A percentile compares a stretch with the other conserved stretches of the same genome.
Conservation (phyloP, 2,329 filamentous ascomycete genomes). For the Cordyceps cicadae region DNA sequence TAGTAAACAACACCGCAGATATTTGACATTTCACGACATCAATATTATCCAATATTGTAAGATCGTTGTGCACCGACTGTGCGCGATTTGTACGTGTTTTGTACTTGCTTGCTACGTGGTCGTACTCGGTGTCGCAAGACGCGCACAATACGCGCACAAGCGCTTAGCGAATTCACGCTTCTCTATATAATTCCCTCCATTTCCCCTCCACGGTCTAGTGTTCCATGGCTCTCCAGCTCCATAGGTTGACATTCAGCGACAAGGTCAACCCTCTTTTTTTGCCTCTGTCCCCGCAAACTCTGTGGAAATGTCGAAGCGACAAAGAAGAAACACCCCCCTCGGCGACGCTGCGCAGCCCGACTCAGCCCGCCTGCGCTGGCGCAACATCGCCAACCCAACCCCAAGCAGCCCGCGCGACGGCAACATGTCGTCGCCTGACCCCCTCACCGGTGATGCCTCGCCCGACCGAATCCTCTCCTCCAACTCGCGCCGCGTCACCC, state of each 20-base stretch:
- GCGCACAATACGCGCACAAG: neutral
- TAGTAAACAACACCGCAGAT: constrained; percentile 10
- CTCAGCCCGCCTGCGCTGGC: constrained; percentile 26
- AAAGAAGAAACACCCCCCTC: neutral
- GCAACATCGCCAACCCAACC: constrained; percentile 26
- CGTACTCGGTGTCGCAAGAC: neutral
- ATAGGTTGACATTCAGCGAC: neutral
- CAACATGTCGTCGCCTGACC: constrained; percentile 44
- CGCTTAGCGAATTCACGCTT: neutral
- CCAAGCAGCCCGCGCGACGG: constrained; percentile 32
- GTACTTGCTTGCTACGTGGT: neutral
- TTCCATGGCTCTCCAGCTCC: constrained; percentile 5
- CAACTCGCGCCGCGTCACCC: constrained; percentile 34
- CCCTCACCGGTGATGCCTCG: constrained; percentile 35
- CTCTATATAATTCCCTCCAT: neutral
- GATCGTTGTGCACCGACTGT: neutral
- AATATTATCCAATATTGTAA: neutral
- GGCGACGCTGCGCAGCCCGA: constrained; percentile 14
- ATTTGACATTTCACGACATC: no score
- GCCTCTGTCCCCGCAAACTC: constrained; percentile 1
- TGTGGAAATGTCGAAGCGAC: constrained; percentile 11
- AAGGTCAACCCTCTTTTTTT: neutral
- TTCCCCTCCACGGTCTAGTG: neutral
- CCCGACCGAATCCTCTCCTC: constrained; percentile 26
- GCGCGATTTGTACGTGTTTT: neutral